Percentiles rank a stretch among this genome's conserved stretches.
Conservation (phyloP, 257 asterid genomes). For the Gardenia jasminoides region DNA sequence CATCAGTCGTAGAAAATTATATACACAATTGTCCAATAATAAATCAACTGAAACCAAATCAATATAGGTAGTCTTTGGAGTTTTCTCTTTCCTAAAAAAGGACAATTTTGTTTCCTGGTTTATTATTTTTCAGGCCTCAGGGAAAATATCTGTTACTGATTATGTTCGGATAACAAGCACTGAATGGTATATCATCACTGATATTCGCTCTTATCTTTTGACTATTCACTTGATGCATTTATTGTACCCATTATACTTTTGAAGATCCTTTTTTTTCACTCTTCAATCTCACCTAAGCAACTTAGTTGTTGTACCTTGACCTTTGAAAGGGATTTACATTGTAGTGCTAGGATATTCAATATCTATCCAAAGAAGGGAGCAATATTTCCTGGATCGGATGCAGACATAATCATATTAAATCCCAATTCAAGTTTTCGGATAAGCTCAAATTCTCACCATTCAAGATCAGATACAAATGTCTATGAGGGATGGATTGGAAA, state of each 20-base stretch:
- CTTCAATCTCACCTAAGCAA: constrained; percentile 1
- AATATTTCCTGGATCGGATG: constrained; percentile 85
- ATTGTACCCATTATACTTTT: neutral
- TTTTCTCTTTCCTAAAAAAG: neutral
- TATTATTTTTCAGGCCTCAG: constrained; percentile 54
- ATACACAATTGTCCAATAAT: neutral
- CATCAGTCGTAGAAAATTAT: neutral
- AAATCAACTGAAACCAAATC: neutral
- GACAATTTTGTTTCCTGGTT: constrained; percentile 2
- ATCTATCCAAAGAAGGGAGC: constrained; percentile 96
- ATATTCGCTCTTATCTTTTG: neutral
- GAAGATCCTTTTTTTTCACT: neutral
- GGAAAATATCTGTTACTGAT: constrained; percentile 75
- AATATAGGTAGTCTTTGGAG: neutral
- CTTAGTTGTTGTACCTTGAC: constrained; percentile 13
- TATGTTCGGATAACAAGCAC: constrained; percentile 84
- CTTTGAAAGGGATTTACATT: constrained; percentile 10
- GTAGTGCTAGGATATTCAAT: constrained; percentile 92
- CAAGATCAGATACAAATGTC: constrained; percentile 79
- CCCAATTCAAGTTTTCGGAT: constrained; percentile 84
- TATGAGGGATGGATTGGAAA: constrained; percentile 82
- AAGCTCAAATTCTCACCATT: constrained; percentile 77
- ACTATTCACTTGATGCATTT: neutral
- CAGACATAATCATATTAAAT: constrained; percentile 83
- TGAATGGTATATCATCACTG: constrained; percentile 58